Conservation (phyloP, 192 early-diverging fungal species). For the Spizellomyces punctatus region DNA sequence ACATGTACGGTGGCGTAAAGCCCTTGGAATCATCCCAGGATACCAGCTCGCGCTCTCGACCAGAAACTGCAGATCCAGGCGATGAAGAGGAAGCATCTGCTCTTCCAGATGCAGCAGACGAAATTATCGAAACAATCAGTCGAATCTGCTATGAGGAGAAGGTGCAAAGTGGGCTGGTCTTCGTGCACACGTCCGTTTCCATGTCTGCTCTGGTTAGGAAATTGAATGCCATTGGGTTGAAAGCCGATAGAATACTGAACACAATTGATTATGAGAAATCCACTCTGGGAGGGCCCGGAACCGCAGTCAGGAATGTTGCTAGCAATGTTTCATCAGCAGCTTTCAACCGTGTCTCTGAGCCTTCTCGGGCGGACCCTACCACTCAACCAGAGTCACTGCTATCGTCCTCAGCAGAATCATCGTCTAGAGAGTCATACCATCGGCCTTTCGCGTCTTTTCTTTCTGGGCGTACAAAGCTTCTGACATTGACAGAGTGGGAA, state of each 20-base stretch:
- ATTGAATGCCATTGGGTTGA: conserved; percentile 35
- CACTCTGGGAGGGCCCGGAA: conserved; percentile 8
- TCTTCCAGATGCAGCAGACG: conserved; percentile 2
- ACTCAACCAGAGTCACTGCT: background rate
- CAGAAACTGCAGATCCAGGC: conserved; percentile 37
- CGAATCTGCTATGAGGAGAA: conserved; percentile 33
- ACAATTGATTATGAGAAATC: conserved; percentile 24
- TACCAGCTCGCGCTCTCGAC: background rate
- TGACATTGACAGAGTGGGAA: conserved; percentile 59
- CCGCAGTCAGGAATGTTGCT: background rate
- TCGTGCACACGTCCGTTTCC: conserved; percentile 42
- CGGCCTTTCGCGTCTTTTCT: conserved; percentile 22
- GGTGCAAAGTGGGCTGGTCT: conserved; percentile 40
- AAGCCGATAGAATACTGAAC: conserved; percentile 35
- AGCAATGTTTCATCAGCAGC: background rate
- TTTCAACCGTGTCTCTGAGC: background rate
- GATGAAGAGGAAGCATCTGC: conserved; percentile 1
- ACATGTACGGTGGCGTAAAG: conserved; percentile 24
- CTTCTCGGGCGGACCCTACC: background rate
- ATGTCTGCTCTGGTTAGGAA: conserved; percentile 26
- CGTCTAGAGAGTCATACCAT: no score
- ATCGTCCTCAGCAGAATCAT: background rate
- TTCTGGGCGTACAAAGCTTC: conserved; percentile 1
- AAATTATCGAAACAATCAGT: conserved; percentile 29
- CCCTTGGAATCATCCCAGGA: background rate